These are phyloP conservation scores for Bryum argenteum DNA, from an alignment of 225 moss, liverwort and hornwort genomes.

Conservation along the genomic window DNA sequence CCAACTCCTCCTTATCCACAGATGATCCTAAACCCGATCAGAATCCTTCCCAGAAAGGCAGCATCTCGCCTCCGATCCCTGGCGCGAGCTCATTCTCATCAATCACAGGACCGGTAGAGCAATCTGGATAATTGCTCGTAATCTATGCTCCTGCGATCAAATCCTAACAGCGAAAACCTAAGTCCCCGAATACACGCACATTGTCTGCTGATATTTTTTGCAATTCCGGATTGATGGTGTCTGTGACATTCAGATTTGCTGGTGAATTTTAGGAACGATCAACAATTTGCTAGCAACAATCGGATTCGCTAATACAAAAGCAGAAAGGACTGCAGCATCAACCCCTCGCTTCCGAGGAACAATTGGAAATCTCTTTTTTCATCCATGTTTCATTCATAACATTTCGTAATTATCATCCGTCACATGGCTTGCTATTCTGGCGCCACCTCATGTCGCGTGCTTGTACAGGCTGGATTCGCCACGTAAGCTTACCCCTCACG, in stretches of 20 bases:
- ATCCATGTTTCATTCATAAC: not conserved
- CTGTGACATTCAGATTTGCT: not conserved
- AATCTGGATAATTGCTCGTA: too few species aligned
- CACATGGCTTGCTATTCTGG: not conserved
- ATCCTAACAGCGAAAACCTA: not conserved
- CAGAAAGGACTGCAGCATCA: not conserved
- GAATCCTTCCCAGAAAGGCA: not conserved
- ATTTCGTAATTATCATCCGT: not conserved
- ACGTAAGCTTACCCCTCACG: not conserved
- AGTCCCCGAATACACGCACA: not conserved
- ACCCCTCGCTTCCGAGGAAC: not conserved
- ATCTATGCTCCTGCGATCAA: too few species aligned
- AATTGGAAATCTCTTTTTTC: not conserved
- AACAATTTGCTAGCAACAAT: not conserved
- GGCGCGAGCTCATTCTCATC: not conserved
- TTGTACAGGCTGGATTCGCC: not conserved
- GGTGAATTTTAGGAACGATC: not conserved
- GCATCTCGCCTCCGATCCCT: not conserved
- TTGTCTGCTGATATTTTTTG: not conserved
- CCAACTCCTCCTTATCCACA: conserved; percentile 24
- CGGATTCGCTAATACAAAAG: not conserved
- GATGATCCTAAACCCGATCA: not conserved
- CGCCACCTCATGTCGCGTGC: not conserved
- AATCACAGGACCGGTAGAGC: not conserved
- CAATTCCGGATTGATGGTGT: not conserved